These are phyloP conservation scores for Omphalotus guepiniiformis DNA, from an alignment of 768 basidiomycete genomes.

Conservation along the genomic window DNA sequence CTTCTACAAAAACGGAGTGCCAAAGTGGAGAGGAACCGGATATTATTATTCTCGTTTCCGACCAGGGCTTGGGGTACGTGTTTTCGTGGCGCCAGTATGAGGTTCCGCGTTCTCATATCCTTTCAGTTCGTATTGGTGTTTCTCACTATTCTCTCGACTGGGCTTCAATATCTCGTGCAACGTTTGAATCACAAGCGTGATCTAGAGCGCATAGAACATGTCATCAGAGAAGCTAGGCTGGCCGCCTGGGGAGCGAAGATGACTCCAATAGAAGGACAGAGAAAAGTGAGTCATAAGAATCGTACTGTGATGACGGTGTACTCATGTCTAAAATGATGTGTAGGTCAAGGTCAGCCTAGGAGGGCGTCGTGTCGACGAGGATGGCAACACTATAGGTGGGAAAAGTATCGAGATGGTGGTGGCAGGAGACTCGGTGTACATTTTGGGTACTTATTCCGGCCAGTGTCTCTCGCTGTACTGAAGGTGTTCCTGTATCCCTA, in stretches of 20 bases:
- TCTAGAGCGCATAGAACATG: slow-evolving; percentile 58
- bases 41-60: slow-evolving; percentile 97
- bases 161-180: slow-evolving; percentile 79
- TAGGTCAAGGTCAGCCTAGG: slow-evolving; percentile 74
- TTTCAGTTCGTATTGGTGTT: slow-evolving; percentile 70
- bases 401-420: slow-evolving; percentile 79
- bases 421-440: slow-evolving; percentile 67
- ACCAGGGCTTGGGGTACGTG: slow-evolving; percentile 80
- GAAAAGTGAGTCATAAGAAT: slow-evolving; percentile 50
- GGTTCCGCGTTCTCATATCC: neutral
- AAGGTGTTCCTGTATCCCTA: slow-evolving; percentile 27
- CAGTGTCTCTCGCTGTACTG: neutral
- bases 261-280: slow-evolving; percentile 54
- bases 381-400: slow-evolving; percentile 42
- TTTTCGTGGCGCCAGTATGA: too few relatives aligned
- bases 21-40: slow-evolving; percentile 92
- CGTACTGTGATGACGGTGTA: too few relatives aligned
- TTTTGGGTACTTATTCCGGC: slow-evolving; percentile 45
- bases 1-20: slow-evolving; percentile 97
- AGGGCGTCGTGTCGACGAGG: slow-evolving; percentile 48
- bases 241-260: slow-evolving; percentile 84
- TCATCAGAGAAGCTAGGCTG: slow-evolving; percentile 56
- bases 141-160: slow-evolving; percentile 71
- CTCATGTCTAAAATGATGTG: slow-evolving; percentile 2
- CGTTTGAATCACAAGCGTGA: slow-evolving; percentile 74